Evolutionary conservation across 768 basidiomycete genomes (phyloP).

Genomic region (Boletus sensibilis): DNA sequence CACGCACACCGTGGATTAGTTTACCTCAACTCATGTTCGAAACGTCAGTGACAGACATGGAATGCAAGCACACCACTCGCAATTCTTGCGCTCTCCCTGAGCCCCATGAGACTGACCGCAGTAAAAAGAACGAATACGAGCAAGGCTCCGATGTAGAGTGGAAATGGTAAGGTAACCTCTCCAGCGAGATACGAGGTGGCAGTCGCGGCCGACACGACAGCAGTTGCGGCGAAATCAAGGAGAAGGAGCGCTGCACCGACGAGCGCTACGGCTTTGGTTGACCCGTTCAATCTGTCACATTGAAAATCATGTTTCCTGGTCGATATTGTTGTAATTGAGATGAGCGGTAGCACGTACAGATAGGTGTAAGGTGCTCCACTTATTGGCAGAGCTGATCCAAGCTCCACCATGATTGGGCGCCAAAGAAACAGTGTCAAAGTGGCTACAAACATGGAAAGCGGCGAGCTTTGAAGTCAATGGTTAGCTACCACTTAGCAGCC

Average conservation of each 20-base stretch:
- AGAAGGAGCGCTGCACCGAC: conserved; percentile 64
- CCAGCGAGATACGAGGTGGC: conserved; percentile 66
- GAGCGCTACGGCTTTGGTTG: conserved; percentile 60
- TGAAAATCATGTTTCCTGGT: not conserved
- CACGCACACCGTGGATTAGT: not conserved
- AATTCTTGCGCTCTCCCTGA: conserved; percentile 61
- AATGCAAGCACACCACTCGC: conserved; percentile 56
- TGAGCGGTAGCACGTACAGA: conserved; percentile 40
- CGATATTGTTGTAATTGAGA: not conserved
- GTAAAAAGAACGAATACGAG: conserved; percentile 57
- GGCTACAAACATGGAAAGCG: conserved; percentile 64
- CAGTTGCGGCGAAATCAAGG: conserved; percentile 69
- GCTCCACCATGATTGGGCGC: conserved; percentile 73
- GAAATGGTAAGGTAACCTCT: conserved; percentile 59
- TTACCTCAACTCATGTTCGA: not conserved
- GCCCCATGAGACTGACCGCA: conserved; percentile 52
- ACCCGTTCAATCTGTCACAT: conserved; percentile 54
- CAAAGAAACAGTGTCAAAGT: conserved; percentile 63
- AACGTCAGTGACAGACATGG: conserved; percentile 45
- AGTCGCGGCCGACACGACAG: conserved; percentile 72
- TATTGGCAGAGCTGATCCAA: conserved; percentile 66
- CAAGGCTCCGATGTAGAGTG: conserved; percentile 48
- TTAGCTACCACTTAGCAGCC: not conserved
- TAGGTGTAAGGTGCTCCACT: conserved; percentile 73
- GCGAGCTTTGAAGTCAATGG: conserved; percentile 46